Evolutionary conservation across 2,329 filamentous ascomycete genomes (phyloP), one percentile per base, ranked within the genome.

Genomic region (Geoglossum cookeanum): DNA sequence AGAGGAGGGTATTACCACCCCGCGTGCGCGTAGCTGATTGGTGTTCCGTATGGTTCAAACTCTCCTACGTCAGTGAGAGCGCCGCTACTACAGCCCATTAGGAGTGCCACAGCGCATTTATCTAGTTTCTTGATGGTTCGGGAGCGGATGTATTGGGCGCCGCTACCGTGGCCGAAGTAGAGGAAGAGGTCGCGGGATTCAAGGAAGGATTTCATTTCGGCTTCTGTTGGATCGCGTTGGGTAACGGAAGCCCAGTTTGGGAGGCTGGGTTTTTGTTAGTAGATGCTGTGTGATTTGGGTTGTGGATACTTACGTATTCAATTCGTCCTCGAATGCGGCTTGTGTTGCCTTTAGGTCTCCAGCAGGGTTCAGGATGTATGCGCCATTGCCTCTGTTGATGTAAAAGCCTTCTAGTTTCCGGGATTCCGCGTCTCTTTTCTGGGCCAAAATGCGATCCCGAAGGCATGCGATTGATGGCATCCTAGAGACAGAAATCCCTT

Each of bases 131-230:
- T 84, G 62, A 98, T 81, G 1, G 87, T 87, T 62, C 87, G 81
- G 11, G 85, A 83, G 33, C 90, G 84, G 58, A 98, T 88, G 69
- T 95, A 98, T 69, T 98, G 92, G 32, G 87, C 87, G 27, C 91
- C 92, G 62, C 87, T 91, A 59, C 92, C 92, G 71, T 98, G 92
- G 1, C 92, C 92, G 69, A 98, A 97, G 72, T 98, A 98, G 9
- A 98, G 76, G 29, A 96, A 74, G 1, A 95, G 73, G 58, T 88
- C 82, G 17, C 81, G 82, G 0, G 74, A 69, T 52, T 78, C 72
- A 7, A 98, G 76, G 0, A 78, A 79, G 0, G 71, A 64, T 61
- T 83, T 81, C 68, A 97, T 91, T 60, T 94, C 87, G 2, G 77
- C 70, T 67, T 97, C 91, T 0, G 76, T 79, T 0, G 92, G 92